A percentile compares a stretch with the other conserved stretches of the same genome.
phyloP scores from a whole-genome alignment of 148 eudicot species.

The Chenopodium suecicum region DNA sequence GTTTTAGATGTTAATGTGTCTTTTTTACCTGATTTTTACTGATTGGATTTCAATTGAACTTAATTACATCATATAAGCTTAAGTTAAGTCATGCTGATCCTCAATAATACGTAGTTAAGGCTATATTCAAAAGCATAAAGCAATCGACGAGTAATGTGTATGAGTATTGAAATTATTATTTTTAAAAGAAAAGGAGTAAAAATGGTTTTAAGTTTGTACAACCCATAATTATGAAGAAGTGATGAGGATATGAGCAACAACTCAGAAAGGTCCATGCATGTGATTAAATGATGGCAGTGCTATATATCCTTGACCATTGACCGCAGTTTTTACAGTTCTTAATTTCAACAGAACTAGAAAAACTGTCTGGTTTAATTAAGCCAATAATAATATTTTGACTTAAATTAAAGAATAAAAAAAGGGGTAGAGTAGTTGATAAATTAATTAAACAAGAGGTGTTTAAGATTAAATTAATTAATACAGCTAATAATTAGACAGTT shows the following conservation, averaged over 20 bases:
- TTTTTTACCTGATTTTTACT: too few species aligned
- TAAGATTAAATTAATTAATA: not conserved
- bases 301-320: constrained; percentile 4
- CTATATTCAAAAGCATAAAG: too few species aligned
- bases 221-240: not conserved
- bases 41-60: too few species aligned
- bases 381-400: not conserved
- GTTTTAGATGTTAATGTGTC: too few species aligned
- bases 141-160: too few species aligned
- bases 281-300: not conserved
- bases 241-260: not conserved
- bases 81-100: too few species aligned
- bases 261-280: not conserved
- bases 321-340: constrained; percentile 1
- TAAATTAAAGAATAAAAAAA: not conserved
- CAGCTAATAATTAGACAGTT: constrained; percentile 14
- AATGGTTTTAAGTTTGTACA: not conserved
- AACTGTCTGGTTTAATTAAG: not conserved
- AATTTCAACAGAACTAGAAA: not conserved
- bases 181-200: not conserved
- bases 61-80: too few species aligned
- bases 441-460: not conserved
- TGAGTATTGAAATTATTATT: too few species aligned
- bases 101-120: too few species aligned
- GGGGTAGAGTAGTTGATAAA: not conserved